phyloP scores from a whole-genome alignment of 164 flowering plant species.

The Magnolia officinalis region DNA sequence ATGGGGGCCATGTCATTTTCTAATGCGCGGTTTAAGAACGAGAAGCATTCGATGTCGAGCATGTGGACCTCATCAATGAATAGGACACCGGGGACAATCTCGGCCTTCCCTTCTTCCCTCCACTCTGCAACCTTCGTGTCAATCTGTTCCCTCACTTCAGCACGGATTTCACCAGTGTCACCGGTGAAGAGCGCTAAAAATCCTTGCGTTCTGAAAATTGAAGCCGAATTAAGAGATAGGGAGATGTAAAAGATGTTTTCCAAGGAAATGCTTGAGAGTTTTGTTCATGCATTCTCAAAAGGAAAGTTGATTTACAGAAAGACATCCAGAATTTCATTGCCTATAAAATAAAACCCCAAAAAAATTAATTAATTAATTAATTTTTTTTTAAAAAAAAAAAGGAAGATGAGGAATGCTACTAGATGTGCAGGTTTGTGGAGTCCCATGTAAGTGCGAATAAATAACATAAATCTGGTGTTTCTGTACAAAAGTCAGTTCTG shows the following conservation, averaged over 20 bases:
- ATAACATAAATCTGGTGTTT: too few relatives aligned
- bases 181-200: slow-evolving; percentile 94
- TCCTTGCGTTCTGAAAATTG: slow-evolving; percentile 73
- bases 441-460: too few relatives aligned
- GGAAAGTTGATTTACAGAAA: background rate
- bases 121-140: slow-evolving; percentile 97
- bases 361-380: too few relatives aligned
- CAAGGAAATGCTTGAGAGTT: background rate
- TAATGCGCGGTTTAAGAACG: slow-evolving; percentile 90
- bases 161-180: slow-evolving; percentile 88
- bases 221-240: background rate
- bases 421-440: too few relatives aligned
- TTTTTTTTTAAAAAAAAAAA: too few relatives aligned
- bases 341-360: too few relatives aligned
- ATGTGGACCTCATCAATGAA: slow-evolving; percentile 98
- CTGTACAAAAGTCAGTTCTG: too few relatives aligned
- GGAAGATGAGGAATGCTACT: too few relatives aligned
- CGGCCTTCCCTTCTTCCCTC: slow-evolving; percentile 99
- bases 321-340: background rate
- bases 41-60: slow-evolving; percentile 96
- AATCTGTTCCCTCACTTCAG: slow-evolving; percentile 92
- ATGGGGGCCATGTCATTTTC: slow-evolving; percentile 96
- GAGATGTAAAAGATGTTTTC: background rate
- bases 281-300: background rate
- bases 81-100: slow-evolving; percentile 93